These are phyloP conservation scores for Drechslera avenae DNA, from an alignment of 2,329 filamentous ascomycete genomes.

Conservation along the genomic window DNA sequence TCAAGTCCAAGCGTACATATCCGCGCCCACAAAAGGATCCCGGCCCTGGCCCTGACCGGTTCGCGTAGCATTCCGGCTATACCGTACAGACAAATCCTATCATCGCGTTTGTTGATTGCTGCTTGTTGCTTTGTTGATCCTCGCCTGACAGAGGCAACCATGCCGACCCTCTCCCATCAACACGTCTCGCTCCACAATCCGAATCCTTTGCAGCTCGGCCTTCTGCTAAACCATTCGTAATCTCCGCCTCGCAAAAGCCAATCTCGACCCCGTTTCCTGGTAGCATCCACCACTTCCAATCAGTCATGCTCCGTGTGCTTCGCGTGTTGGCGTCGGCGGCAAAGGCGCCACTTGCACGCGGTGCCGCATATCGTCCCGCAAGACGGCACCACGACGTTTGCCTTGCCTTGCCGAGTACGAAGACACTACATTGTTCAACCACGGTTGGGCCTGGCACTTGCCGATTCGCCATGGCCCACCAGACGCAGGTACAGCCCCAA, in stretches of 20 bases:
- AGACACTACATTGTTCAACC: no score
- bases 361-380: background rate
- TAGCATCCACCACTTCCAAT: slow-evolving; percentile 21
- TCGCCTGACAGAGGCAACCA: slow-evolving; percentile 2
- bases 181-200: background rate
- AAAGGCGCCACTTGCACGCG: no score
- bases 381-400: slow-evolving; percentile 2
- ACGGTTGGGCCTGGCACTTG: background rate
- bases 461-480: background rate
- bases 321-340: background rate
- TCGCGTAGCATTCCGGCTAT: slow-evolving; percentile 19
- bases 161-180: slow-evolving; percentile 1
- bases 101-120: no score
- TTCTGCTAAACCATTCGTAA: slow-evolving; percentile 14
- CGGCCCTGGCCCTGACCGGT: background rate
- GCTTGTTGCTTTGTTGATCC: slow-evolving; percentile 3
- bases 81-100: background rate
- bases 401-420: background rate
- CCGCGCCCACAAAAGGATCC: slow-evolving; percentile 12
- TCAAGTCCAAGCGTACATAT: slow-evolving; percentile 9
- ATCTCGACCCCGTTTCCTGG: slow-evolving; percentile 7
- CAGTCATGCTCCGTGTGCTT: slow-evolving; percentile 8
- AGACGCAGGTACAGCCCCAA: slow-evolving; percentile 2
- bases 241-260: slow-evolving; percentile 30
- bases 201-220: background rate